phyloP scores from a whole-genome alignment of 345 rosid species.

The Camelina hispida region DNA sequence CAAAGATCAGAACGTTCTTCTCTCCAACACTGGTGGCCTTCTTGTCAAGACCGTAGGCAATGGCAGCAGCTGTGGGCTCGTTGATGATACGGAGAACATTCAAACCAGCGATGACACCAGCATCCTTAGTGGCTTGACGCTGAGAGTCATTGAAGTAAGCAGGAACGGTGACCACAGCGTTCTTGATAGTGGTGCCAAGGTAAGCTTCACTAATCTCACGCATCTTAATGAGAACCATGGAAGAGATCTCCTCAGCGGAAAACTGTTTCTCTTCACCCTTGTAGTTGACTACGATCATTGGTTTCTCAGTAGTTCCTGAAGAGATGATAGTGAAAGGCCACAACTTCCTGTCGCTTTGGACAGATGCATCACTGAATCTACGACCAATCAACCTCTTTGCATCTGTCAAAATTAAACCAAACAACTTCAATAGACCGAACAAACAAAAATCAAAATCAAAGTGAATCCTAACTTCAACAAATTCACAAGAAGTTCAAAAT shows the following conservation, averaged over 20 bases:
- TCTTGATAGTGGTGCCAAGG: constrained; percentile 30
- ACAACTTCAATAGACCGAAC: neutral
- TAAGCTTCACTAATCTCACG: constrained; percentile 43
- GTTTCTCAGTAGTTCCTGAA: constrained; percentile 41
- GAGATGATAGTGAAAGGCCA: constrained; percentile 49
- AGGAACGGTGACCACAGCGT: constrained; percentile 46
- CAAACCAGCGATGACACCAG: constrained; percentile 38
- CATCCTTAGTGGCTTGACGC: constrained; percentile 44
- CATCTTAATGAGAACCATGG: constrained; percentile 43
- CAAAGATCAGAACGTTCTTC: constrained; percentile 52
- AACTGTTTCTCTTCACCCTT: constrained; percentile 52
- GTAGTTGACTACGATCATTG: constrained; percentile 45
- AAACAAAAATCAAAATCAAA: too few species aligned
- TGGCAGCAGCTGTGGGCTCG: constrained; percentile 47
- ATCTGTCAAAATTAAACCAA: constrained; percentile 12
- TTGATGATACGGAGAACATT: constrained; percentile 44
- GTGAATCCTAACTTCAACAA: too few species aligned
- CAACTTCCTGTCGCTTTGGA: constrained; percentile 45
- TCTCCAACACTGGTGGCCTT: constrained; percentile 45
- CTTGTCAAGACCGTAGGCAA: constrained; percentile 48
- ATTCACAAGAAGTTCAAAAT: too few species aligned
- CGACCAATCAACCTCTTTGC: constrained; percentile 51
- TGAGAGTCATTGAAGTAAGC: constrained; percentile 49
- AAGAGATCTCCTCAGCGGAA: constrained; percentile 45
- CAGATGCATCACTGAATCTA: constrained; percentile 40